Conservation (phyloP, 257 asterid genomes). For the Fraxinus anomala region DNA sequence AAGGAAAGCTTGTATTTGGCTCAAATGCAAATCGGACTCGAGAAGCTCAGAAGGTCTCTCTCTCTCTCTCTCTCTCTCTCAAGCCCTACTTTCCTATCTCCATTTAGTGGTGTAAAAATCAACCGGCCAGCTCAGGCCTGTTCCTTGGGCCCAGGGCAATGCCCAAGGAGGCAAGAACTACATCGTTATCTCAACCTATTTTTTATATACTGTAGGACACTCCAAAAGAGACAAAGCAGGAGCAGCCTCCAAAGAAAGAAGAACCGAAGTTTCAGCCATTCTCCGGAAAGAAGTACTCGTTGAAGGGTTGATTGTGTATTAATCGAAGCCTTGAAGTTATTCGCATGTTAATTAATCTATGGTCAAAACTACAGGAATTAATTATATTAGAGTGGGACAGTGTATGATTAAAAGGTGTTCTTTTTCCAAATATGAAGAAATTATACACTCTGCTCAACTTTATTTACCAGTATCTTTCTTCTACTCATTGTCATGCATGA, state of each 20-base stretch:
- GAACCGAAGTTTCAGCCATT: constrained; percentile 73
- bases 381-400: constrained; percentile 13
- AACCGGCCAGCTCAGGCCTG: neutral
- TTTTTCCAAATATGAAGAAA: constrained; percentile 18
- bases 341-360: constrained; percentile 9
- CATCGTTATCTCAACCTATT: constrained; percentile 8
- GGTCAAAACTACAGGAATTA: constrained; percentile 30
- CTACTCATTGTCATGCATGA: neutral
- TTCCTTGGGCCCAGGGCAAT: too few relatives aligned
- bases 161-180: too few relatives aligned
- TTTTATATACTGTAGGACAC: constrained; percentile 46
- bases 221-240: constrained; percentile 60
- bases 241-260: constrained; percentile 71
- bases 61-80: neutral
- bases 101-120: neutral
- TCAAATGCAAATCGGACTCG: constrained; percentile 57
- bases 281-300: constrained; percentile 70
- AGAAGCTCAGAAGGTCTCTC: constrained; percentile 59
- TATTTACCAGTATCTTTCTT: neutral
- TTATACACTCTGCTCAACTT: neutral
- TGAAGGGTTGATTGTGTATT: constrained; percentile 57
- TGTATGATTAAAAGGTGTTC: constrained; percentile 22
- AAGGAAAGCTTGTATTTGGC: constrained; percentile 94
- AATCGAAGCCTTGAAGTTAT: constrained; percentile 23
- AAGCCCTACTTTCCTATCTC: too few relatives aligned